Percentiles rank a stretch among this genome's conserved stretches.
Evolutionary conservation across 768 basidiomycete genomes (phyloP).

Genomic region (Leccinum subtestaceum): DNA sequence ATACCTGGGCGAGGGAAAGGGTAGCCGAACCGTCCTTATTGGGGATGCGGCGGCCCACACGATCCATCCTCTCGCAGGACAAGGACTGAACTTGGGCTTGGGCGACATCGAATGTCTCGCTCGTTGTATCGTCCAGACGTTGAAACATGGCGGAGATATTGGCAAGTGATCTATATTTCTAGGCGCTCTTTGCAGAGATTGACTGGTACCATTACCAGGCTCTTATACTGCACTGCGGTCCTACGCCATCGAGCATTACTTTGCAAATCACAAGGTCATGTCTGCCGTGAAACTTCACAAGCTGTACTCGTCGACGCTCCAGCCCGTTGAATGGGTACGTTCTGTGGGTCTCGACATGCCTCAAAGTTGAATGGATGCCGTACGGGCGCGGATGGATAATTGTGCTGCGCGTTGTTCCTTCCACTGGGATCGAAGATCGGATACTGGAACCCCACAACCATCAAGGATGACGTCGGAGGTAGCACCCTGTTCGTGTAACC

Average conservation of each 20-base stretch:
- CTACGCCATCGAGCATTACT: conserved; percentile 80
- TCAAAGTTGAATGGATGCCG: no score
- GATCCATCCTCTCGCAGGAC: conserved; percentile 92
- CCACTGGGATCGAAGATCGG: no score
- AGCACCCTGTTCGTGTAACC: no score
- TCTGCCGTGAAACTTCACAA: conserved; percentile 84
- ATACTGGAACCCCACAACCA: no score
- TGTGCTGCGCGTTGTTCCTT: no score
- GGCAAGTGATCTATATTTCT: conserved; percentile 45
- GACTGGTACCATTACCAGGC: conserved; percentile 39
- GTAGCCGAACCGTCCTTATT: conserved; percentile 41
- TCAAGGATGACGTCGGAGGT: no score
- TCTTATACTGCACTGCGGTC: conserved; percentile 70
- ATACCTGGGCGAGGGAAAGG: no score
- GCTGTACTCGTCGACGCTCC: conserved; percentile 68
- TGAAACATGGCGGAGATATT: conserved; percentile 73
- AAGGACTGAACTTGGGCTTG: conserved; percentile 93
- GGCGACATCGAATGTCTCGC: conserved; percentile 77
- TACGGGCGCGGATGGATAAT: no score
- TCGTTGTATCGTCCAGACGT: conserved; percentile 55
- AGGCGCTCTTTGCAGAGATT: not conserved
- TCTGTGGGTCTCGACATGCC: conserved; percentile 72
- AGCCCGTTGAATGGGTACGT: conserved; percentile 81
- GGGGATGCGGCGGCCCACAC: conserved; percentile 93
- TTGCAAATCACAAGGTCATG: conserved; percentile 84